Evolutionary conservation across 805 yeast species (phyloP).

Genomic region (Pichia californica): DNA sequence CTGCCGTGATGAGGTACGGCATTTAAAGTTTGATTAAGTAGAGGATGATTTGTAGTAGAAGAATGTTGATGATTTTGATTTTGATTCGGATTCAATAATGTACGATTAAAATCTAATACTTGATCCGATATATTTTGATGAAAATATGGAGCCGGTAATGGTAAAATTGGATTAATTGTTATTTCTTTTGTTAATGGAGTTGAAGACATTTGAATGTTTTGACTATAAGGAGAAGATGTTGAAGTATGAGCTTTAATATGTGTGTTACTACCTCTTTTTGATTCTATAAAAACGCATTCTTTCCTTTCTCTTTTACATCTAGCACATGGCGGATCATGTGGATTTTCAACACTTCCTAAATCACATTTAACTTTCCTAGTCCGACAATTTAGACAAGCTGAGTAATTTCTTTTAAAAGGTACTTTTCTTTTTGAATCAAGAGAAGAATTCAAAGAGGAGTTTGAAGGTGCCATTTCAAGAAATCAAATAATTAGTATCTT

Average conservation of each 20-base stretch:
- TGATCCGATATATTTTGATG: too few species aligned
- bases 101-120: too few species aligned
- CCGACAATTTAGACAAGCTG: constrained; percentile 83
- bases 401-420: constrained; percentile 58
- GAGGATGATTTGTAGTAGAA: too few species aligned
- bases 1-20: too few species aligned
- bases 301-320: constrained; percentile 78
- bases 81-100: too few species aligned
- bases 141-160: constrained; percentile 9
- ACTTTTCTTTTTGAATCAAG: constrained; percentile 10
- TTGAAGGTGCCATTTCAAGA: too few species aligned
- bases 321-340: constrained; percentile 76
- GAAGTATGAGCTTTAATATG: constrained; percentile 13
- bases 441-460: too few species aligned
- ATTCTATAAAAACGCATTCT: constrained; percentile 62
- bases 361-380: constrained; percentile 83
- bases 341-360: constrained; percentile 66
- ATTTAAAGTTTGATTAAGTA: too few species aligned
- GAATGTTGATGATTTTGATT: too few species aligned
- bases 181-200: not conserved
- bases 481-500: too few species aligned
- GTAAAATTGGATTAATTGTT: constrained; percentile 7
- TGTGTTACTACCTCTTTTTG: constrained; percentile 46
- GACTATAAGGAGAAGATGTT: too few species aligned
- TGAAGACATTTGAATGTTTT: too few species aligned